Evolutionary conservation across 2,329 filamentous ascomycete species (phyloP).

Genomic region (Xylariaceae sp.): DNA sequence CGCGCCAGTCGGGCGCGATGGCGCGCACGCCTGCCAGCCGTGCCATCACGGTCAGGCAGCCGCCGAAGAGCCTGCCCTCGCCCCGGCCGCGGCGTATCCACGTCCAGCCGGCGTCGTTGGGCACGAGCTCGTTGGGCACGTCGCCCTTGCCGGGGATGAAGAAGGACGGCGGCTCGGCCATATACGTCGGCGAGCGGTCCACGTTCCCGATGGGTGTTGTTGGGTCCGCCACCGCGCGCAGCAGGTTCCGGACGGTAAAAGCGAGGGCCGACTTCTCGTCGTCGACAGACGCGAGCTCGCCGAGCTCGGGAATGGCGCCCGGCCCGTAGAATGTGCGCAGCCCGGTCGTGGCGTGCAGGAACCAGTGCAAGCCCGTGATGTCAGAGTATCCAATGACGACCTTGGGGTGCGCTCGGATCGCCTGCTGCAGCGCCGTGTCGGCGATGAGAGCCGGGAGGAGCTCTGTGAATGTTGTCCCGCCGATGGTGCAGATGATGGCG

Average conservation of each 20-base stretch:
- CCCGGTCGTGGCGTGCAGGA: conserved; percentile 33
- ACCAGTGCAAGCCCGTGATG: conserved; percentile 39
- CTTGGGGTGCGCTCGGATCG: conserved; percentile 35
- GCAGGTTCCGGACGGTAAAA: conserved; percentile 30
- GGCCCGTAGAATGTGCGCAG: conserved; percentile 42
- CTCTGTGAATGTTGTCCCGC: conserved; percentile 36
- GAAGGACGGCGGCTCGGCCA: conserved; percentile 6
- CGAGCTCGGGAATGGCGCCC: conserved; percentile 35
- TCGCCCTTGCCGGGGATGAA: conserved; percentile 14
- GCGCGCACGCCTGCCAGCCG: conserved; percentile 32
- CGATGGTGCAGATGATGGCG: conserved; percentile 37
- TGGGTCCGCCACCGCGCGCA: conserved; percentile 28
- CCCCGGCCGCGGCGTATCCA: conserved; percentile 34
- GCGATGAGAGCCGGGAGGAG: conserved; percentile 34
- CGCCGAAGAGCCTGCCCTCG: conserved; percentile 41
- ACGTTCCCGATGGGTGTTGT: conserved; percentile 28
- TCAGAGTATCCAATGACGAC: conserved; percentile 39
- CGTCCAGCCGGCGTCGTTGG: conserved; percentile 27
- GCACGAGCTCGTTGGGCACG: conserved; percentile 26
- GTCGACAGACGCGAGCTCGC: conserved; percentile 22
- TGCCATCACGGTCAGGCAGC: conserved; percentile 36
- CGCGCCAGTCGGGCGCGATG: conserved; percentile 34
- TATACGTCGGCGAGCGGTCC: conserved; percentile 29
- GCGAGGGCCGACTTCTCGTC: conserved; percentile 26
- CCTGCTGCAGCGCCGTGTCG: conserved; percentile 31